Evolutionary conservation across 148 eudicot genomes (phyloP).

Genomic region (Euryodendron excelsum): DNA sequence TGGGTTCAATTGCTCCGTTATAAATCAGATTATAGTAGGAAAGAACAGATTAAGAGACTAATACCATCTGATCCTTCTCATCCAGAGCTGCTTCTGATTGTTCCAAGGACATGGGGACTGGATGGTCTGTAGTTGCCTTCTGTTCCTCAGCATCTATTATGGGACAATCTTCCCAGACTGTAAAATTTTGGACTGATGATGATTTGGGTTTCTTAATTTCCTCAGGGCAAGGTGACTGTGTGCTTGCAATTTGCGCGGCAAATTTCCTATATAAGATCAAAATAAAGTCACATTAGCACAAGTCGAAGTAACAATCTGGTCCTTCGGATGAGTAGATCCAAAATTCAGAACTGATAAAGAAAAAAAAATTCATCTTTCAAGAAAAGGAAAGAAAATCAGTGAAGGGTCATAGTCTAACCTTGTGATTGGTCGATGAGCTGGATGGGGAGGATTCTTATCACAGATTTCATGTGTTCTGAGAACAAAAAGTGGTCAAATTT

Average conservation of each 20-base stretch:
- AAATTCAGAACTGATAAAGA: neutral
- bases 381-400: too few relatives aligned
- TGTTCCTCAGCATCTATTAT: slow-evolving; percentile 34
- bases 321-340: slow-evolving; percentile 6
- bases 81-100: slow-evolving; percentile 22
- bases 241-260: slow-evolving; percentile 36
- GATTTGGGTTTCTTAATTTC: slow-evolving; percentile 32
- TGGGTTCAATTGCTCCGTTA: neutral
- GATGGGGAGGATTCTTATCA: slow-evolving; percentile 33
- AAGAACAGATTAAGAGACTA: neutral
- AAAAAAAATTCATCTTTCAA: neutral
- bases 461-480: slow-evolving; percentile 31
- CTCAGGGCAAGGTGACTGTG: slow-evolving; percentile 21
- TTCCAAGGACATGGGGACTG: slow-evolving; percentile 53
- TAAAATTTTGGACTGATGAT: slow-evolving; percentile 25
- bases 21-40: too few relatives aligned
- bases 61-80: slow-evolving; percentile 44
- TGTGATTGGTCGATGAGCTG: slow-evolving; percentile 46
- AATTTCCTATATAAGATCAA: slow-evolving; percentile 31
- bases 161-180: slow-evolving; percentile 30
- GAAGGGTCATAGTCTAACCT: slow-evolving; percentile 26
- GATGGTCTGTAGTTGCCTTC: slow-evolving; percentile 31
- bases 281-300: slow-evolving; percentile 5
- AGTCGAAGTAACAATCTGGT: neutral
- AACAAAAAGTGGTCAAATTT: neutral